These are phyloP conservation scores for Saccharomycopsis babjevae DNA, from an alignment of 805 yeast genomes.

Conservation along the genomic window DNA sequence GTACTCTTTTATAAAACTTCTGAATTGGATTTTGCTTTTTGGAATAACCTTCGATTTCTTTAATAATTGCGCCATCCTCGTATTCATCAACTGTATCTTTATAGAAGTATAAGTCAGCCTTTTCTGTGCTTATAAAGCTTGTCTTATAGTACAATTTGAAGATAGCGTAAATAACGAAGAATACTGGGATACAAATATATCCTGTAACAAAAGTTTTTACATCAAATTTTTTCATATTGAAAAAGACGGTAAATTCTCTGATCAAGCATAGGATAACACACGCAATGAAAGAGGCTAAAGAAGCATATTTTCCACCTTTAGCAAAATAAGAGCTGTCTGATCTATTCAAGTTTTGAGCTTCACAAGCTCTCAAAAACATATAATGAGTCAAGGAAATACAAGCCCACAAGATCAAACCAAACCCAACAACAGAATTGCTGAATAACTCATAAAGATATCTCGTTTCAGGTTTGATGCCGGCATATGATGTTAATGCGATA, in stretches of 20 bases:
- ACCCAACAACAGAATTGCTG: constrained; percentile 36
- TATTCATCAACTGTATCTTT: constrained; percentile 37
- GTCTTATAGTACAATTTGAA: constrained; percentile 32
- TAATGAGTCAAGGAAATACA: constrained; percentile 35
- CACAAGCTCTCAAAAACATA: constrained; percentile 35
- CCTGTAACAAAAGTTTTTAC: constrained; percentile 35
- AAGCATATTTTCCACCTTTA: constrained; percentile 35
- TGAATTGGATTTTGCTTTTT: not conserved
- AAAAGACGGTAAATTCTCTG: constrained; percentile 36
- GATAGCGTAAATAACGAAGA: constrained; percentile 29
- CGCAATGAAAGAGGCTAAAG: constrained; percentile 30
- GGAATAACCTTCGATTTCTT: constrained; percentile 8
- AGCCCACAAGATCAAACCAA: constrained; percentile 37
- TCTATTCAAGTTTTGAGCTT: constrained; percentile 34
- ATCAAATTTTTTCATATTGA: constrained; percentile 28
- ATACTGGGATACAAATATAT: constrained; percentile 24
- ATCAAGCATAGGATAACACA: constrained; percentile 30
- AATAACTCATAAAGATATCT: constrained; percentile 32
- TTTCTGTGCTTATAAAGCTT: constrained; percentile 24
- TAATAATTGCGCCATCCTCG: constrained; percentile 23
- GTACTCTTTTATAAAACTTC: not conserved
- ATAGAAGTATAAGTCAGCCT: constrained; percentile 34
- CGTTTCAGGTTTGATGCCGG: constrained; percentile 32
- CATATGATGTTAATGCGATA: constrained; percentile 34
- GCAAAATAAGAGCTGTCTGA: constrained; percentile 30